phyloP scores from a whole-genome alignment of 1,284 basidiomycete species.

The Rhodotorula sp. region DNA sequence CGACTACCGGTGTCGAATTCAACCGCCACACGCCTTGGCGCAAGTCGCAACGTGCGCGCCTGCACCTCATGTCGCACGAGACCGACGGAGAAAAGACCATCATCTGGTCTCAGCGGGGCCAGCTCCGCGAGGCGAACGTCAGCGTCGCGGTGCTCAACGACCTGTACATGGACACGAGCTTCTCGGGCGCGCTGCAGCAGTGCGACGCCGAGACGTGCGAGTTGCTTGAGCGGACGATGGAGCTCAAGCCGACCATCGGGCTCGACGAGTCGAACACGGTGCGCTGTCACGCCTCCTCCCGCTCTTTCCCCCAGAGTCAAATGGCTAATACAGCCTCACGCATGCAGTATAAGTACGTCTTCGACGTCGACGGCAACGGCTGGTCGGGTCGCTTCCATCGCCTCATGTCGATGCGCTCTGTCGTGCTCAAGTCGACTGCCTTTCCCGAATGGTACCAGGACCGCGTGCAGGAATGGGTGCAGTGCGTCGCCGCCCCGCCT shows the following conservation, averaged over 20 bases:
- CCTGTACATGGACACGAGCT: constrained; percentile 47
- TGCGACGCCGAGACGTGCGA: constrained; percentile 47
- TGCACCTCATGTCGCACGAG: constrained; percentile 53
- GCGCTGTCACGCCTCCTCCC: not conserved
- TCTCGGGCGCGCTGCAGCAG: constrained; percentile 45
- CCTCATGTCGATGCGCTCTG: constrained; percentile 54
- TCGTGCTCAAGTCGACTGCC: constrained; percentile 53
- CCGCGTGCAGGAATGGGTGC: constrained; percentile 52
- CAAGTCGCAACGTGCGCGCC: constrained; percentile 54
- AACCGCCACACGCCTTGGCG: constrained; percentile 53
- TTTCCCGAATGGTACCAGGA: constrained; percentile 55
- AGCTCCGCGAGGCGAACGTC: constrained; percentile 36
- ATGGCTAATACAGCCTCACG: constrained; percentile 25
- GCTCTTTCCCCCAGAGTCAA: no score
- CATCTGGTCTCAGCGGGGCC: constrained; percentile 34
- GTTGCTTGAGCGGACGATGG: constrained; percentile 38
- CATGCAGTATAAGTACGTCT: constrained; percentile 52
- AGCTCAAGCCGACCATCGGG: constrained; percentile 44
- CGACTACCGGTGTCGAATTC: constrained; percentile 55
- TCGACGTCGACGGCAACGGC: constrained; percentile 57
- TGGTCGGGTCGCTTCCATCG: constrained; percentile 51
- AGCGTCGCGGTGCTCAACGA: constrained; percentile 40
- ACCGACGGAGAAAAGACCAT: constrained; percentile 34
- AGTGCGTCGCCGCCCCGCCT: constrained; percentile 42
- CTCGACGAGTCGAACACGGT: constrained; percentile 45